Percentiles rank a stretch among this genome's conserved stretches.
These are phyloP conservation scores for Cruciata laevipes DNA, from an alignment of 257 asterid genomes.

Conservation along the genomic window DNA sequence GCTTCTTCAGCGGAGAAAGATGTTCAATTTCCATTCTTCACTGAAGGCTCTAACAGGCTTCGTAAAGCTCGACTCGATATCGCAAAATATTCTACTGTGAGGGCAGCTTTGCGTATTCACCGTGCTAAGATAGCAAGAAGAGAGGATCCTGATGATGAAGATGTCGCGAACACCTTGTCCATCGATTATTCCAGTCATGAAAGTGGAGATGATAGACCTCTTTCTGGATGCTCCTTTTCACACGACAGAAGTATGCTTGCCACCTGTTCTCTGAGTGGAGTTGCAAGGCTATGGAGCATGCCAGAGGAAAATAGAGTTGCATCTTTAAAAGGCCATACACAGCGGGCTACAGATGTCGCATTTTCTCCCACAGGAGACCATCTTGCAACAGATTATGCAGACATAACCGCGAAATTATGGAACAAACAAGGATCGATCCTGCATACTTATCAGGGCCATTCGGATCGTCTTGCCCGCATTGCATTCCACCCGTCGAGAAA, in stretches of 20 bases:
- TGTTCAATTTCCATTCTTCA: conserved; percentile 72
- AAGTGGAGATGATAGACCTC: conserved; percentile 92
- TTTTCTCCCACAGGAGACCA: conserved; percentile 62
- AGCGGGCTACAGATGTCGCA: conserved; percentile 85
- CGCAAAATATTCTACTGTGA: conserved; percentile 39
- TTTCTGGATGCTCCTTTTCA: conserved; percentile 82
- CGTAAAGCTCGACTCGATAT: conserved; percentile 64
- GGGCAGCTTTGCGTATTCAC: conserved; percentile 44
- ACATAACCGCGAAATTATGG: conserved; percentile 80
- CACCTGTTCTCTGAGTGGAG: conserved; percentile 83
- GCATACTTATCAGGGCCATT: conserved; percentile 74
- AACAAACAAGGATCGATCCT: conserved; percentile 54
- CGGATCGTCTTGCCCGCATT: conserved; percentile 92
- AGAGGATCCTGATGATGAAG: conserved; percentile 97
- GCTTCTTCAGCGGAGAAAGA: conserved; percentile 63
- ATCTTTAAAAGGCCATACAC: conserved; percentile 76
- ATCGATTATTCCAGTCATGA: conserved; percentile 76
- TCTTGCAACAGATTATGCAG: conserved; percentile 93
- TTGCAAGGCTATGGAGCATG: conserved; percentile 78
- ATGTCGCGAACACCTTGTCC: conserved; percentile 54
- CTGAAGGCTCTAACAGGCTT: conserved; percentile 76
- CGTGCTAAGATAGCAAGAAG: conserved; percentile 76
- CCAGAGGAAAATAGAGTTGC: conserved; percentile 59
- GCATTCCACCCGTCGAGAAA: conserved; percentile 86
- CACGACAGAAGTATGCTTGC: conserved; percentile 83